phyloP scores from a whole-genome alignment of 305 asterid genomes.

The Solanum aculeatissimum region DNA sequence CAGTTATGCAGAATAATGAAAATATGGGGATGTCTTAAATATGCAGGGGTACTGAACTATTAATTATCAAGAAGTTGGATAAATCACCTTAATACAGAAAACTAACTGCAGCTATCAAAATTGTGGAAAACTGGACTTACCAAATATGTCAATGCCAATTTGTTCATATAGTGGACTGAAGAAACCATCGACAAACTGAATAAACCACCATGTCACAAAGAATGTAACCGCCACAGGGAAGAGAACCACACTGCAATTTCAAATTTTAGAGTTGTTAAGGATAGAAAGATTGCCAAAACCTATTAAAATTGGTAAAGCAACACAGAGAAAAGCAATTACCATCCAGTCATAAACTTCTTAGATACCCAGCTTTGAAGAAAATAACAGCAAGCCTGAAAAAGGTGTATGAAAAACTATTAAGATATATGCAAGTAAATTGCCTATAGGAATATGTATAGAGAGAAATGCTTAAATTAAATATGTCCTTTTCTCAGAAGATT shows the following conservation, averaged over 20 bases:
- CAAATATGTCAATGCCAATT: conserved; percentile 76
- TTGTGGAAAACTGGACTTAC: conserved; percentile 13
- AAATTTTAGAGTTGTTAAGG: conserved; percentile 7
- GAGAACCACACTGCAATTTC: conserved; percentile 77
- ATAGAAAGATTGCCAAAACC: neutral
- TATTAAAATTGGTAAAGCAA: neutral
- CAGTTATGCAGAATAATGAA: neutral
- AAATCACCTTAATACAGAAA: neutral
- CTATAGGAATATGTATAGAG: neutral
- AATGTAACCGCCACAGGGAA: conserved; percentile 88
- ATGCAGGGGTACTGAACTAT: neutral
- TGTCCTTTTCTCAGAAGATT: neutral
- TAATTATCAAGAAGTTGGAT: neutral
- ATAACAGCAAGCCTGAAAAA: conserved; percentile 80
- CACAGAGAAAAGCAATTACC: conserved; percentile 31
- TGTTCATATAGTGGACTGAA: conserved; percentile 84
- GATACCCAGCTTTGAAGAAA: conserved; percentile 91
- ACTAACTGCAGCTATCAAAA: neutral
- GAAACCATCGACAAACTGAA: conserved; percentile 95
- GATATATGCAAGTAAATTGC: neutral
- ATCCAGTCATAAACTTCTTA: conserved; percentile 95
- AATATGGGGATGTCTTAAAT: neutral
- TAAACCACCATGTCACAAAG: conserved; percentile 87
- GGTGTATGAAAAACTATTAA: neutral
- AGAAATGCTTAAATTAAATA: neutral